These are phyloP conservation scores for Cinnamomum chago DNA, from an alignment of 164 flowering plant genomes.

Conservation along the genomic window DNA sequence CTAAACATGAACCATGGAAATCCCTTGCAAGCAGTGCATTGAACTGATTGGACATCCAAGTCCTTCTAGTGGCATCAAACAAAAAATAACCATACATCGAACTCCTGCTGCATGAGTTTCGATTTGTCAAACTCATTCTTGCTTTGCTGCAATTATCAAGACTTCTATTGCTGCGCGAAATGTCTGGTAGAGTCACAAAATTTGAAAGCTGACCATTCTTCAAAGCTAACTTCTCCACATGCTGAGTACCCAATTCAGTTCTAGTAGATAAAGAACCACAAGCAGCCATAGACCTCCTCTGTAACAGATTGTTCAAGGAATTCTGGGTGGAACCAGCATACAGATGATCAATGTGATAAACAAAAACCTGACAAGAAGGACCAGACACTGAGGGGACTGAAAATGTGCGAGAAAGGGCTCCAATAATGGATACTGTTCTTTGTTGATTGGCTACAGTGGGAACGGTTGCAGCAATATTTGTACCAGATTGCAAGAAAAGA, in stretches of 20 bases:
- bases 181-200: slow-evolving; percentile 29
- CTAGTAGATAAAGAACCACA: slow-evolving; percentile 26
- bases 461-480: slow-evolving; percentile 40
- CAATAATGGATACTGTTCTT: slow-evolving; percentile 57
- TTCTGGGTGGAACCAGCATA: slow-evolving; percentile 25
- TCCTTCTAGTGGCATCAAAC: slow-evolving; percentile 22
- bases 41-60: slow-evolving; percentile 15
- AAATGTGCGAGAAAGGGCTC: slow-evolving; percentile 64
- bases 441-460: slow-evolving; percentile 32
- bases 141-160: slow-evolving; percentile 29
- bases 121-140: slow-evolving; percentile 41
- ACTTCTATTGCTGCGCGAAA: slow-evolving; percentile 36
- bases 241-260: slow-evolving; percentile 38
- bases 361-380: slow-evolving; percentile 66
- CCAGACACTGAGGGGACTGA: slow-evolving; percentile 80
- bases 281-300: slow-evolving; percentile 40
- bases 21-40: slow-evolving; percentile 16
- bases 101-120: slow-evolving; percentile 25
- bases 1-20: slow-evolving; percentile 28
- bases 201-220: slow-evolving; percentile 29
- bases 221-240: slow-evolving; percentile 33
- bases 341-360: slow-evolving; percentile 51
- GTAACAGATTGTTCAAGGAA: slow-evolving; percentile 14
- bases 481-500: slow-evolving; percentile 34
- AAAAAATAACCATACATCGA: slow-evolving; percentile 36